Evolutionary conservation across 1,284 basidiomycete genomes (phyloP).

Genomic region (Mrakiaceae sp.): DNA sequence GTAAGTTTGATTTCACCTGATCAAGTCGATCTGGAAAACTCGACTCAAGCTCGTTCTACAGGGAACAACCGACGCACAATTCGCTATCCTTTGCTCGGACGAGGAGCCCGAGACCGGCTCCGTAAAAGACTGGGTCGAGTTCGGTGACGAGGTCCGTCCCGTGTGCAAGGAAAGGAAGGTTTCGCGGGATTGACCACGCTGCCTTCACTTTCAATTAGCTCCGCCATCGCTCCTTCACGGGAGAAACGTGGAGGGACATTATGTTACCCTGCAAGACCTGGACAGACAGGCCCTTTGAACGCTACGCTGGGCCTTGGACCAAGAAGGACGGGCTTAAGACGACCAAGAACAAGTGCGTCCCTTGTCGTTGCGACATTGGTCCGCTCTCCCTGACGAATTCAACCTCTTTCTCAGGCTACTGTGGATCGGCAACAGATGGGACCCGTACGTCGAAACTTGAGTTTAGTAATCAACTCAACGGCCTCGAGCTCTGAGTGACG

Average conservation of each 20-base stretch:
- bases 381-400: too few species aligned
- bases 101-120: neutral
- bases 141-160: neutral
- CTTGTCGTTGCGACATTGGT: too few species aligned
- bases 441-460: neutral
- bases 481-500: neutral
- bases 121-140: neutral
- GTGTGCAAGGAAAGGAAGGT: too few species aligned
- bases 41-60: too few species aligned
- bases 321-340: neutral
- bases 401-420: neutral
- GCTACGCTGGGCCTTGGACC: neutral
- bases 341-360: neutral
- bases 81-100: neutral
- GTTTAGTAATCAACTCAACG: neutral
- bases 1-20: neutral
- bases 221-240: neutral
- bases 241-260: neutral
- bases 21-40: too few species aligned
- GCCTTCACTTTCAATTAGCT: neutral
- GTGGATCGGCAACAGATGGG: neutral
- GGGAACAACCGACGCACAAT: neutral
- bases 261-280: neutral
- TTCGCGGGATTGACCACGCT: neutral
- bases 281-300: neutral